Percentiles rank a stretch among this genome's conserved stretches.
phyloP scores from a whole-genome alignment of 768 basidiomycete genomes.

The Auricularia auricula-judae region DNA sequence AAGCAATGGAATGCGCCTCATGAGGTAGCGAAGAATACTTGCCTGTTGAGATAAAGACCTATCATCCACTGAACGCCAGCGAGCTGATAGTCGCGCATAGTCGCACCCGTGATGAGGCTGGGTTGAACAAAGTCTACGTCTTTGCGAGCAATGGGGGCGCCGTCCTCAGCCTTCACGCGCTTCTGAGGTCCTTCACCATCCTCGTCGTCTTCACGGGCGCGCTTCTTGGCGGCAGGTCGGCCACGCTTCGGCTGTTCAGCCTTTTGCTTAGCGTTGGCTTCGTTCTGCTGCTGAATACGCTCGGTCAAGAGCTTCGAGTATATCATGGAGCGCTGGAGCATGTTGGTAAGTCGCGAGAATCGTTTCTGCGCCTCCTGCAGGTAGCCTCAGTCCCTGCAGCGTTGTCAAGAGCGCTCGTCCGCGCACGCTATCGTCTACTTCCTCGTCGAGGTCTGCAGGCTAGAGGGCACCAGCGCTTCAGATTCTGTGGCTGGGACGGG shows the following conservation, averaged over 20 bases:
- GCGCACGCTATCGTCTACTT: not conserved
- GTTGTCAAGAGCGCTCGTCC: not conserved
- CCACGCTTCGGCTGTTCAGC: not conserved
- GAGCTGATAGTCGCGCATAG: conserved; percentile 81
- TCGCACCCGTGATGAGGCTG: conserved; percentile 70
- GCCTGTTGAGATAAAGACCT: conserved; percentile 73
- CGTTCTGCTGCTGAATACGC: not conserved
- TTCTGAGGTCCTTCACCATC: conserved; percentile 1
- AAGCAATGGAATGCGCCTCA: not conserved
- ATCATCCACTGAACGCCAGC: conserved; percentile 96
- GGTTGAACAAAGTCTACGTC: conserved; percentile 52
- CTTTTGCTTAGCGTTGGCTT: conserved; percentile 9
- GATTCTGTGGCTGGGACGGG: not conserved
- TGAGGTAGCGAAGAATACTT: conserved; percentile 45
- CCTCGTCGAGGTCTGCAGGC: not conserved
- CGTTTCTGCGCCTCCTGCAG: not conserved
- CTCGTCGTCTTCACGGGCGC: not conserved
- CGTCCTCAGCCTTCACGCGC: conserved; percentile 1
- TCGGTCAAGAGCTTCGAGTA: not conserved
- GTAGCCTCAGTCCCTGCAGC: not conserved
- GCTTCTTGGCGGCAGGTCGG: not conserved
- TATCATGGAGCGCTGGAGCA: conserved; percentile 1
- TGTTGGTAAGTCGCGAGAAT: not conserved
- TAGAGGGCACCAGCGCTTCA: not conserved
- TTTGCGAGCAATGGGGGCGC: not conserved